Conservation (phyloP, 306 rosid genomes). For the Lablab purpureus region DNA sequence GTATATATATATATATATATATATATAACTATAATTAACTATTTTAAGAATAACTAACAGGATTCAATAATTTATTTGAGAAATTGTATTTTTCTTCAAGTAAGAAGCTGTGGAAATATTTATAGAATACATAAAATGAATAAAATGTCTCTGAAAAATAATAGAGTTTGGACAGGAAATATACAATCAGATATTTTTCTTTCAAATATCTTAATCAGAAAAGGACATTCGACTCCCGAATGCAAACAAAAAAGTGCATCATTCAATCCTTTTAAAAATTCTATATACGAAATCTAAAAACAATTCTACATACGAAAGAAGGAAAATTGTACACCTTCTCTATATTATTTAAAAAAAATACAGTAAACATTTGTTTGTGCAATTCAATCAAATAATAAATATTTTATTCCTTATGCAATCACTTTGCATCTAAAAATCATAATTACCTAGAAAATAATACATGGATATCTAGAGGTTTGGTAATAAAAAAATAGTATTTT, state of each 20-base stretch:
- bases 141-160: not conserved
- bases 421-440: too few species aligned
- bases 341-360: too few species aligned
- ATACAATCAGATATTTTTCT: slow-evolving; percentile 37
- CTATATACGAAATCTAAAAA: too few species aligned
- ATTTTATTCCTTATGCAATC: too few species aligned
- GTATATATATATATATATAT: too few species aligned
- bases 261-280: not conserved
- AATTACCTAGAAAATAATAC: too few species aligned
- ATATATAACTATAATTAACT: too few species aligned
- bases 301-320: not conserved
- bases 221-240: slow-evolving; percentile 39
- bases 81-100: not conserved
- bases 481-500: too few species aligned
- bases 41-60: not conserved
- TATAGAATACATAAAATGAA: not conserved
- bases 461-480: too few species aligned
- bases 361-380: too few species aligned
- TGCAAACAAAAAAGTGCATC: slow-evolving; percentile 19
- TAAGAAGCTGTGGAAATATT: not conserved
- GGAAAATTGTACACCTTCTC: not conserved
- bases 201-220: slow-evolving; percentile 42
- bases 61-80: not conserved
- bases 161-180: slow-evolving; percentile 8
- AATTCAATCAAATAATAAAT: too few species aligned